These are phyloP conservation scores for Breynia disticha DNA, from an alignment of 441 rosid genomes.

Conservation along the genomic window DNA sequence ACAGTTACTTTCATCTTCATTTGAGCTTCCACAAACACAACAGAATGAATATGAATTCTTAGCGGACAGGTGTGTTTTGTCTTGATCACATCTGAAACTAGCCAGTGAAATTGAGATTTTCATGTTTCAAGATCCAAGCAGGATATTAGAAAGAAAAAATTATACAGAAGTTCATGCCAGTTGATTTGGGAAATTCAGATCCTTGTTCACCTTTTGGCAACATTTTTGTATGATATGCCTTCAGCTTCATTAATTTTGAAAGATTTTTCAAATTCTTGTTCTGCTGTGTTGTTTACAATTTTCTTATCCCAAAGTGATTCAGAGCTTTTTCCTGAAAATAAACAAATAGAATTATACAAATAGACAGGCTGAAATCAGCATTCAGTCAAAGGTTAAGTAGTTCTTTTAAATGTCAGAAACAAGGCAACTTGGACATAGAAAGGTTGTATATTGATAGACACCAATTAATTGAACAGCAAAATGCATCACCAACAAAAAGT, in stretches of 20 bases:
- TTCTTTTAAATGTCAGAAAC: not conserved
- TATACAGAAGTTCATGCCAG: not conserved
- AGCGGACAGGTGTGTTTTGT: conserved; percentile 9
- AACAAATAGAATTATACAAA: conserved; percentile 1
- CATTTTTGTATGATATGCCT: conserved; percentile 5
- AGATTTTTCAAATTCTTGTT: conserved; percentile 14
- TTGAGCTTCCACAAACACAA: conserved; percentile 43
- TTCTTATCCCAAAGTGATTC: conserved; percentile 16
- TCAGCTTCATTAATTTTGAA: conserved; percentile 12
- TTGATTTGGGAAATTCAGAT: not conserved
- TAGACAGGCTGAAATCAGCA: not conserved
- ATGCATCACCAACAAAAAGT: not conserved
- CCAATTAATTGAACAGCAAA: too few species aligned
- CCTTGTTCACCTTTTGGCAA: conserved; percentile 29
- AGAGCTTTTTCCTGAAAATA: conserved; percentile 25
- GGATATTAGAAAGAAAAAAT: not conserved
- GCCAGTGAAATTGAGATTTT: conserved; percentile 11
- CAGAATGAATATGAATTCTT: conserved; percentile 27
- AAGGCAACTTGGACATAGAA: not conserved
- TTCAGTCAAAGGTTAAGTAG: not conserved
- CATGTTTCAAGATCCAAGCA: not conserved
- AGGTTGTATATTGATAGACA: not conserved
- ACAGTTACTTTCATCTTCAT: conserved; percentile 32
- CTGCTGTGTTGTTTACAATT: conserved; percentile 14
- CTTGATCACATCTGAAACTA: conserved; percentile 20